These are phyloP conservation scores for Pigoraptor vietnamica DNA, from an alignment of 78 protist species.

Conservation along the genomic window DNA sequence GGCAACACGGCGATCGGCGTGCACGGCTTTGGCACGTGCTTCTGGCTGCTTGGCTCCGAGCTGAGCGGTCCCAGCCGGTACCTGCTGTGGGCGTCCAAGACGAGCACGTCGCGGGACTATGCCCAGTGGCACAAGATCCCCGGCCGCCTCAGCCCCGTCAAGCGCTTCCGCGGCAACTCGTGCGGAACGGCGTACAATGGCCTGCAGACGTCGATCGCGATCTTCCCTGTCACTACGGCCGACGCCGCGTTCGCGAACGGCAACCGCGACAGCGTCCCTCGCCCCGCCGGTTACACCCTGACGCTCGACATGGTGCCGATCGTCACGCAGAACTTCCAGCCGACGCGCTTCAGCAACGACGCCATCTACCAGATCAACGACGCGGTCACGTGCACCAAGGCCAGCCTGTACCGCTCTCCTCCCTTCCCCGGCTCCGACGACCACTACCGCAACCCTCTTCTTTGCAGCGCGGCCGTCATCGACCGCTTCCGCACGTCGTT, in stretches of 20 bases:
- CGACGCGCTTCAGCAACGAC: not conserved
- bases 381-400: not conserved
- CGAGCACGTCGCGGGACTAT: not conserved
- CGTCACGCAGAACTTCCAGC: not conserved
- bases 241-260: not conserved
- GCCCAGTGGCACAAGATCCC: not conserved
- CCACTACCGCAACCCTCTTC: not conserved
- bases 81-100: not conserved
- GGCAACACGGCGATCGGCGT: not conserved
- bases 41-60: not conserved
- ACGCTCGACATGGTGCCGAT: not conserved
- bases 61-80: not conserved
- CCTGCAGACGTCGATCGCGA: not conserved
- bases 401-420: not conserved
- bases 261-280: not conserved
- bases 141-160: not conserved
- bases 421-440: not conserved
- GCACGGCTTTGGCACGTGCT: not conserved
- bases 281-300: not conserved
- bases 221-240: not conserved
- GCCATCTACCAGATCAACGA: not conserved
- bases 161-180: not conserved
- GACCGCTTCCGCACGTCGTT: not conserved
- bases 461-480: not conserved
- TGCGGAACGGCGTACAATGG: not conserved